Percentiles rank a stretch among this genome's conserved stretches.
These are phyloP conservation scores for Fusarium foetens DNA, from an alignment of 2,329 filamentous ascomycete species.

Conservation along the genomic window DNA sequence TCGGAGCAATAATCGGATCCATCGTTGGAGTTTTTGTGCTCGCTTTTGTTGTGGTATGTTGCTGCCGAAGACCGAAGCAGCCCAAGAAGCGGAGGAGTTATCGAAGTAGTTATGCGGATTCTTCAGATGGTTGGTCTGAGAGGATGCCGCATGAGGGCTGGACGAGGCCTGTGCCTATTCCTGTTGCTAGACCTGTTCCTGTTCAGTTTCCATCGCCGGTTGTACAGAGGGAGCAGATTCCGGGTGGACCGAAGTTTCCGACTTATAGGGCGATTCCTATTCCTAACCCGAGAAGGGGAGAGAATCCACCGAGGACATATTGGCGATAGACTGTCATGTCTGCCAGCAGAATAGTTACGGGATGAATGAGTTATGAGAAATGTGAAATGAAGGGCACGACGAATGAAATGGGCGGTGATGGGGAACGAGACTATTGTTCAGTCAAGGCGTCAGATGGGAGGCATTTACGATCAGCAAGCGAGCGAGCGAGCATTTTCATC, in stretches of 20 bases:
- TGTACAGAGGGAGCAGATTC: conserved; percentile 42
- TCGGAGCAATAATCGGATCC: conserved; percentile 56
- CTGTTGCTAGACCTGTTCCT: conserved; percentile 9
- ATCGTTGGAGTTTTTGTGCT: conserved; percentile 52
- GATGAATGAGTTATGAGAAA: not conserved
- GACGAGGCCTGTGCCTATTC: conserved; percentile 18
- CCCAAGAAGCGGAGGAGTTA: conserved; percentile 3
- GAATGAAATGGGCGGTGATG: too few species aligned
- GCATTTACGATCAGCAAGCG: not conserved
- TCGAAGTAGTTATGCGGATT: conserved; percentile 28
- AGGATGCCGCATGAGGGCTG: conserved; percentile 11
- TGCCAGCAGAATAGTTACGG: accelerated
- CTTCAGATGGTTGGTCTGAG: conserved; percentile 25
- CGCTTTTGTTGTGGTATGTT: conserved; percentile 48
- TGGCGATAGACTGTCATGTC: not conserved
- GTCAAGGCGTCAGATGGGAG: not conserved
- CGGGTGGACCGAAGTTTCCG: conserved; percentile 48
- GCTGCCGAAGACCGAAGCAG: conserved; percentile 37
- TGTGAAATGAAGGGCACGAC: too few species aligned
- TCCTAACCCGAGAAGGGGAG: conserved; percentile 43
- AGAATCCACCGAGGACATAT: conserved; percentile 14
- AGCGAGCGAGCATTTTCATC: conserved; percentile 7
- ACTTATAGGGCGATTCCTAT: conserved; percentile 50
- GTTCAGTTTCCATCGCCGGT: conserved; percentile 33
- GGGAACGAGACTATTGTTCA: not conserved